phyloP scores from a whole-genome alignment of 2,329 filamentous ascomycete species.

The Aspergillus neotritici region DNA sequence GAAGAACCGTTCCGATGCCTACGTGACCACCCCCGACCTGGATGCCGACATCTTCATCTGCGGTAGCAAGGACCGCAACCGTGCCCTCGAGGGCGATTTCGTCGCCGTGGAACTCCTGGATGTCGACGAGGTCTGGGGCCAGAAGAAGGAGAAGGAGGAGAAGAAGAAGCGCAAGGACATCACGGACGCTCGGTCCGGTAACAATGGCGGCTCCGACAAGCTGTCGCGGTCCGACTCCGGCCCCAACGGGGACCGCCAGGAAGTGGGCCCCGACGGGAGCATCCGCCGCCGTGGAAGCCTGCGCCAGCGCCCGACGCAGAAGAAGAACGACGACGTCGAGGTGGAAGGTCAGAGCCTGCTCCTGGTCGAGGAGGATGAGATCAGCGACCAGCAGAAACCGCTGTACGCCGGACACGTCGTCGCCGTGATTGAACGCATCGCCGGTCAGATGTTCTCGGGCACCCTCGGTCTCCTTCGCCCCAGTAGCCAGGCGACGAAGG shows the following conservation, averaged over 20 bases:
- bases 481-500: conserved; percentile 97
- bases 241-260: conserved; percentile 57
- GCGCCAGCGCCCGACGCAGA: conserved; percentile 92
- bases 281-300: conserved; percentile 90
- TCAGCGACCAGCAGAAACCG: conserved; percentile 96
- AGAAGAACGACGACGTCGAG: conserved; percentile 99
- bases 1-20: conserved; percentile 98
- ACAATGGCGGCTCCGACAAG: conserved; percentile 64
- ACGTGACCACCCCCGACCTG: conserved; percentile 88
- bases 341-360: conserved; percentile 96
- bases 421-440: conserved; percentile 92
- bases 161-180: conserved; percentile 99
- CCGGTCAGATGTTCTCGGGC: conserved; percentile 98
- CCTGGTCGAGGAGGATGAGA: conserved; percentile 96
- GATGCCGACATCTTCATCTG: conserved; percentile 99
- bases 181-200: conserved; percentile 77
- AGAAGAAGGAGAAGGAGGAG: conserved; percentile 98
- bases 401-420: conserved; percentile 96
- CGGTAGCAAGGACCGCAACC: conserved; percentile 96
- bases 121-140: conserved; percentile 96
- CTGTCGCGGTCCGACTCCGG: conserved; percentile 53
- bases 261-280: conserved; percentile 66
- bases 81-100: conserved; percentile 89
- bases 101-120: conserved; percentile 95
- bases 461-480: conserved; percentile 89